These are phyloP conservation scores for Canavalia gladiata DNA, from an alignment of 306 rosid species.

Conservation along the genomic window DNA sequence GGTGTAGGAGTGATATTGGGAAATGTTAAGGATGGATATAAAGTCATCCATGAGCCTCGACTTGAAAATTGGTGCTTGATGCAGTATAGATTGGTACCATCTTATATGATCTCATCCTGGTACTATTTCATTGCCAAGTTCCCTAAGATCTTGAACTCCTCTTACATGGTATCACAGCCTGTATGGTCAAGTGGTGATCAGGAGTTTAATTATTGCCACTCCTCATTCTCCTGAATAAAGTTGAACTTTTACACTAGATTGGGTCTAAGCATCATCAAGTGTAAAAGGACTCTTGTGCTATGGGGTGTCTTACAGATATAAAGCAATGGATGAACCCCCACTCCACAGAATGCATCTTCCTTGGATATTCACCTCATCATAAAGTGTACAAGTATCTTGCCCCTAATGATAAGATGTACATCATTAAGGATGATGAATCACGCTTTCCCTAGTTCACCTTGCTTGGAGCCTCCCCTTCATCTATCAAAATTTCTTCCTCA, in stretches of 20 bases:
- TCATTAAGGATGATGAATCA: too few species aligned
- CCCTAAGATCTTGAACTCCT: background rate
- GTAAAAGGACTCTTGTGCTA: background rate
- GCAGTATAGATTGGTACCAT: background rate
- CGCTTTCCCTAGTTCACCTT: too few species aligned
- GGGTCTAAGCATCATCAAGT: background rate
- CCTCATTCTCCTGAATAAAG: background rate
- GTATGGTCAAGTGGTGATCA: background rate
- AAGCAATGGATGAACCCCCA: background rate
- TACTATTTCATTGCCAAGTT: background rate
- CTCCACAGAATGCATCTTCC: too few species aligned
- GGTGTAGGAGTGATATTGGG: constrained; percentile 10
- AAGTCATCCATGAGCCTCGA: background rate
- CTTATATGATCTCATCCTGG: background rate
- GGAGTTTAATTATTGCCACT: background rate
- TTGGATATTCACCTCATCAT: too few species aligned
- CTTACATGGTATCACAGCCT: constrained; percentile 2
- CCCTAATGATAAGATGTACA: too few species aligned
- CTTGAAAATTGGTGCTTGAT: background rate
- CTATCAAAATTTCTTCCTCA: too few species aligned
- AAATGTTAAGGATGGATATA: constrained; percentile 9
- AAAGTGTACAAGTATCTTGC: too few species aligned
- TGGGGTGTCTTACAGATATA: background rate
- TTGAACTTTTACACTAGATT: background rate
- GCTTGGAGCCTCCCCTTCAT: too few species aligned